Conservation (phyloP, 2,329 filamentous ascomycete species). For the Fusarium ramigenum region DNA sequence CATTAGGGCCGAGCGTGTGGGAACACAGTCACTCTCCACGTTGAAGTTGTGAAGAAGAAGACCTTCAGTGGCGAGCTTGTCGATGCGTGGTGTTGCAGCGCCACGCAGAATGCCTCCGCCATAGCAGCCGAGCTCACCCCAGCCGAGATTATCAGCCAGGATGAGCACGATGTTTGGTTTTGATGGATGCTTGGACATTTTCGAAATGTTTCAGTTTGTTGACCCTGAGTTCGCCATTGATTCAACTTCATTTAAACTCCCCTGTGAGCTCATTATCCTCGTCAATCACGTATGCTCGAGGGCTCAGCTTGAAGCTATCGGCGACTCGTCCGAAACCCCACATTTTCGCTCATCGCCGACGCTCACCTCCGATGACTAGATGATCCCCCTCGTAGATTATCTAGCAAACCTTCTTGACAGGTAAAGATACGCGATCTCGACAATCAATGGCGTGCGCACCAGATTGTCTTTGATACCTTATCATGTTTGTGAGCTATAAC, state of each 20-base stretch:
- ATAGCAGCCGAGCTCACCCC: conserved; percentile 50
- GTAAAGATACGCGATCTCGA: conserved; percentile 3
- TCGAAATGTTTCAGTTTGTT: not conserved
- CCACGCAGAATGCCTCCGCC: conserved; percentile 47
- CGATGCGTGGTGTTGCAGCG: conserved; percentile 47
- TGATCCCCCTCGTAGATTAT: not conserved
- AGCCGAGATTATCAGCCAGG: conserved; percentile 51
- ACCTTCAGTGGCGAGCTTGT: conserved; percentile 46
- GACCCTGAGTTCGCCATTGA: not conserved
- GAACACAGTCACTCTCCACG: conserved; percentile 50
- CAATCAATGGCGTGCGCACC: conserved; percentile 2
- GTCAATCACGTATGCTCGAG: not conserved
- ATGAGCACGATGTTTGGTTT: conserved; percentile 47
- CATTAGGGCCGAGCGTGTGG: conserved; percentile 49
- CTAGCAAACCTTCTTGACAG: not conserved
- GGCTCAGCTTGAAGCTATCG: not conserved
- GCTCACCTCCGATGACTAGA: conserved; percentile 25
- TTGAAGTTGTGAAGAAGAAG: conserved; percentile 50
- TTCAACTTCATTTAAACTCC: not conserved
- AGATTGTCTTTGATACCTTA: not conserved
- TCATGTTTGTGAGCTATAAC: not conserved
- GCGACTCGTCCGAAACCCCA: conserved; percentile 5
- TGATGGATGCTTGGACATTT: conserved; percentile 25
- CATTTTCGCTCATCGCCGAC: conserved; percentile 36
- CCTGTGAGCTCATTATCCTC: not conserved